Conservation (phyloP, 257 asterid species). For the Solanum commersonii region DNA sequence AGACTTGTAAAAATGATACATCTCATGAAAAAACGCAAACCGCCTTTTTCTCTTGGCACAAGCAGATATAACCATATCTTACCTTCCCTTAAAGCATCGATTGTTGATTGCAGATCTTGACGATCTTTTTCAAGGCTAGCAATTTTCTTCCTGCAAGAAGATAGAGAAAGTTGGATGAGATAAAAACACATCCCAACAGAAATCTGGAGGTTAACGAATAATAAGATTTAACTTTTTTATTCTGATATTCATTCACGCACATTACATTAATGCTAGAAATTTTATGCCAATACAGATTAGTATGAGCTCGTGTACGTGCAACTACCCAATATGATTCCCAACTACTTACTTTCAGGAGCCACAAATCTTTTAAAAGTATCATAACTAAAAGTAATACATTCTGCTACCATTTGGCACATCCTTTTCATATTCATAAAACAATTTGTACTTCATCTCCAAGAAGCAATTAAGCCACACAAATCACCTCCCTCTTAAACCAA, state of each 20-base stretch:
- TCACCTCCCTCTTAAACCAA: not conserved
- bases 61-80: not conserved
- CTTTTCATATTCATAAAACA: not conserved
- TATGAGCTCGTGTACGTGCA: not conserved
- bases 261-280: not conserved
- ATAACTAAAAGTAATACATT: not conserved
- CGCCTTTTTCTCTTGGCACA: not conserved
- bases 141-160: conserved; percentile 54
- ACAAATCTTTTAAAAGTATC: not conserved
- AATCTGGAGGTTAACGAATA: not conserved
- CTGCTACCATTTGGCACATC: not conserved
- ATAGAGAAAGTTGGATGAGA: not conserved
- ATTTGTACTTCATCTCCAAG: not conserved
- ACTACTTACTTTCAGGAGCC: not conserved
- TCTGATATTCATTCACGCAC: not conserved
- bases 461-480: not conserved
- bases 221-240: not conserved
- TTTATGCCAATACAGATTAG: not conserved
- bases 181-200: not conserved
- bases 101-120: conserved; percentile 79
- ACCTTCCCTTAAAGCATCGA: conserved; percentile 95
- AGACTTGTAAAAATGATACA: not conserved
- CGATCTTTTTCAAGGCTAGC: conserved; percentile 87
- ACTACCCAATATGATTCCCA: not conserved
- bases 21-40: not conserved